Evolutionary conservation across 768 basidiomycete genomes (phyloP).

Genomic region (Tricholoma furcatifolium): DNA sequence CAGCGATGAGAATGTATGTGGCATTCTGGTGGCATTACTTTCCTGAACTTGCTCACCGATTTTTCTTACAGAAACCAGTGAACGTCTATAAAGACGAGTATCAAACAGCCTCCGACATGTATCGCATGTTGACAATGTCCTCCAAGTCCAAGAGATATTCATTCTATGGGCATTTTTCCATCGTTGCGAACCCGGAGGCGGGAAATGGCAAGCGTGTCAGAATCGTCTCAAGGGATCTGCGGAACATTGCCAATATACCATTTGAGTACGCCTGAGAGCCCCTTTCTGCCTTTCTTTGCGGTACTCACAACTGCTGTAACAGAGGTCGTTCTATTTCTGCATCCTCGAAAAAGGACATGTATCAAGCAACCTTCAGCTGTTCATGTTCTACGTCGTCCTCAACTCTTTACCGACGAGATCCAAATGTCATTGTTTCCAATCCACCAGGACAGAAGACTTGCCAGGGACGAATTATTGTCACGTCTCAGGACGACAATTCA

Average conservation of each 20-base stretch:
- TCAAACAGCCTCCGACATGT: constrained; percentile 28
- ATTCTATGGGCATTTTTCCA: constrained; percentile 28
- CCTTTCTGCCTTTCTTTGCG: neutral
- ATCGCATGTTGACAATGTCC: constrained; percentile 18
- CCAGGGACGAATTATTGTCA: constrained; percentile 22
- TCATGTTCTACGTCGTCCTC: neutral
- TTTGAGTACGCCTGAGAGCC: constrained; percentile 24
- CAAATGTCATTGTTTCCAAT: neutral
- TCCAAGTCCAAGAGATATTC: constrained; percentile 9
- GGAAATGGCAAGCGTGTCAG: constrained; percentile 21
- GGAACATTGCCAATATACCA: constrained; percentile 25
- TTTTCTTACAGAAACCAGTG: neutral
- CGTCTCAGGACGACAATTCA: constrained; percentile 21
- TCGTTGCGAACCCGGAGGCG: constrained; percentile 23
- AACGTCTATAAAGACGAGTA: constrained; percentile 20
- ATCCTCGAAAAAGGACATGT: neutral
- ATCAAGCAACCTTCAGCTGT: neutral
- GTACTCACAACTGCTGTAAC: neutral
- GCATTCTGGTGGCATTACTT: neutral
- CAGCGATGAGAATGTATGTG: neutral
- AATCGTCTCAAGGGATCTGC: constrained; percentile 26
- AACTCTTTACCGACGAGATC: neutral
- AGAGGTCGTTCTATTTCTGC: neutral
- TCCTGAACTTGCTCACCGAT: neutral
- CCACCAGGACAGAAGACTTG: constrained; percentile 17